Conservation (phyloP, 2,329 filamentous ascomycete species). For the Lasiodiplodia sp. region DNA sequence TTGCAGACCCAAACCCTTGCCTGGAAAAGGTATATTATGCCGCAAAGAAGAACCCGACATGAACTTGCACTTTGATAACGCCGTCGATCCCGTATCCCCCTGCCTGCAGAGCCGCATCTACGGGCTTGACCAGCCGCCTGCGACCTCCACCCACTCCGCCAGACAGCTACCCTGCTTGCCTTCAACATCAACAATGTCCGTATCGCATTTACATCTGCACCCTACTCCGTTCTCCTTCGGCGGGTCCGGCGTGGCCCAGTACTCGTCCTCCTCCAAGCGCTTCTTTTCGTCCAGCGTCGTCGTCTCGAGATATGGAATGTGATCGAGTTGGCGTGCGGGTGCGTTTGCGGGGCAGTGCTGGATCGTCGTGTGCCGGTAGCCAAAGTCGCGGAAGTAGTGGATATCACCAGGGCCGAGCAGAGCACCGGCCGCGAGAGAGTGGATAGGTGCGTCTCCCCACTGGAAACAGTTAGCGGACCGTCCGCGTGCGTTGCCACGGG, state of each 20-base stretch:
- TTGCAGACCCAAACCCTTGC: slow-evolving; percentile 23
- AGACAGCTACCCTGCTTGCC: slow-evolving; percentile 96
- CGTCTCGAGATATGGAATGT: slow-evolving; percentile 80
- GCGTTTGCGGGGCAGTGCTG: slow-evolving; percentile 98
- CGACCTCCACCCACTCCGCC: slow-evolving; percentile 95
- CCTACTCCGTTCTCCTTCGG: slow-evolving; percentile 96
- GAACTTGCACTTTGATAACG: slow-evolving; percentile 29
- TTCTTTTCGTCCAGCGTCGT: slow-evolving; percentile 83
- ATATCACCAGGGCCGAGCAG: slow-evolving; percentile 83
- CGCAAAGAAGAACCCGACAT: slow-evolving; percentile 29
- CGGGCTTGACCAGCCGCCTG: slow-evolving; percentile 84
- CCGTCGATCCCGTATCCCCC: slow-evolving; percentile 19
- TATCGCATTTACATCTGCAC: slow-evolving; percentile 95
- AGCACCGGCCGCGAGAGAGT: slow-evolving; percentile 92
- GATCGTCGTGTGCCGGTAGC: slow-evolving; percentile 97
- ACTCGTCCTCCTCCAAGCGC: slow-evolving; percentile 90
- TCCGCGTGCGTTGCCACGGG: too few relatives aligned
- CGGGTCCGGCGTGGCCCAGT: slow-evolving; percentile 88
- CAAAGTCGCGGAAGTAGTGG: slow-evolving; percentile 99
- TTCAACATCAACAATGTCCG: slow-evolving; percentile 96
- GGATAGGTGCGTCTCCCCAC: slow-evolving; percentile 99
- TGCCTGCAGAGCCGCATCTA: slow-evolving; percentile 39
- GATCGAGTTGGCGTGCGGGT: slow-evolving; percentile 81
- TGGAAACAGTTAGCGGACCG: slow-evolving; percentile 55
- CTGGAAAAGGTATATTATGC: slow-evolving; percentile 30